Evolutionary conservation across 1,139 yeast genomes (phyloP), one percentile per base, ranked within the genome.

Genomic region (Schizosaccharomyces versatilis): DNA sequence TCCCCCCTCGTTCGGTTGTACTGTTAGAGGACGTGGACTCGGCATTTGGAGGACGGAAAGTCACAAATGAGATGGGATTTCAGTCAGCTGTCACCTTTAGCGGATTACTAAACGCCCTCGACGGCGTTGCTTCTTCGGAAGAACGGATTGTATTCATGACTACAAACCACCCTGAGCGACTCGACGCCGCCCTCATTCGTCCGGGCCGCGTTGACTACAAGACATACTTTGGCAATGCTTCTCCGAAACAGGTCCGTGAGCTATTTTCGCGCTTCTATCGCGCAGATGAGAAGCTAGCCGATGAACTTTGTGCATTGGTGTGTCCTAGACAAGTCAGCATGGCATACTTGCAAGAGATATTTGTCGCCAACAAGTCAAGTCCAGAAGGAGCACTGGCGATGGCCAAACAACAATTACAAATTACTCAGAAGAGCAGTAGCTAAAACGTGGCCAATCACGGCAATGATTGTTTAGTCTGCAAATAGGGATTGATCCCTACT

Each of bases 101-200:
- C 53, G 99, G 98, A 0, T 72, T 90, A 54, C 71, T 90, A 59
- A 90, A 90, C 66, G 95, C 98, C 0, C 72, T 90, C 53, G 99
- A 90, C 66, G 99, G 98, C 54, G 98, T 90, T n/a, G 94, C 97
- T 1, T 84, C 95, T 51, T 95, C 97, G 1, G 98, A 90, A 64
- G 98, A 90, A 64, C 82, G 95, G 54, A 75, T 90, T 47, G 90
- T 96, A 0, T 90, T 90, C 67, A 90, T 90, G 98, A 90, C 99
- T 14, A 88, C 98, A 24, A 90, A 90, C 67, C 98, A 90, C 64
- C 96, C 96, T 0, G 97, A 90, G 61, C 78, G 78, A 59, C 72
- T 90, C 49, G 99, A 90, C 64, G 86, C 74, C 7, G 75, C 75
- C 2, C 69, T 83, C 56, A 70, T 83, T 60, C 75, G 99, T 61